These are phyloP conservation scores for Mortierella claussenii DNA, from an alignment of 192 early-diverging fungal genomes.

Conservation along the genomic window DNA sequence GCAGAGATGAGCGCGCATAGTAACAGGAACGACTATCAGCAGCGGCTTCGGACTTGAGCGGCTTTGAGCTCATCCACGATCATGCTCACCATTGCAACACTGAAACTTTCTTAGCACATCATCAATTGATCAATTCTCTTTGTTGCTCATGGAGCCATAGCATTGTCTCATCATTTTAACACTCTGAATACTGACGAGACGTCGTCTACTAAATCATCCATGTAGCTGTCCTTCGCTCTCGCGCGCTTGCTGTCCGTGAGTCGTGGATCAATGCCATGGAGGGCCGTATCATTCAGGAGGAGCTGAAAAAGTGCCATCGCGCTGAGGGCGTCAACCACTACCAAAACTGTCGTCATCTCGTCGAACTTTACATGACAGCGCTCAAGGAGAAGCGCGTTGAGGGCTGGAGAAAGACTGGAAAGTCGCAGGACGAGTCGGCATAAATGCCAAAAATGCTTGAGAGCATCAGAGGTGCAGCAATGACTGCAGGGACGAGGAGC, in stretches of 20 bases:
- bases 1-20: no score
- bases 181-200: no score
- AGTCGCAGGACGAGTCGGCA: constrained; percentile 36
- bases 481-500: no score
- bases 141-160: no score
- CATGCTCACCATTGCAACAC: no score
- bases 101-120: no score
- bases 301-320: constrained; percentile 91
- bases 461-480: not conserved
- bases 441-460: constrained; percentile 16
- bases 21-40: no score
- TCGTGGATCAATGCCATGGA: constrained; percentile 94
- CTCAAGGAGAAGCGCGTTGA: constrained; percentile 65
- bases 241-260: constrained; percentile 84
- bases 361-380: constrained; percentile 80
- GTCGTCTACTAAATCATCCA: no score
- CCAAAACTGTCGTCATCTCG: constrained; percentile 89
- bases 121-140: no score
- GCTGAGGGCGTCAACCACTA: constrained; percentile 95
- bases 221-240: constrained; percentile 73
- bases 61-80: no score
- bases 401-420: constrained; percentile 61
- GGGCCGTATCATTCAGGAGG: constrained; percentile 82
- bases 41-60: no score
- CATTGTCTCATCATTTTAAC: no score